Percentiles rank a stretch among this genome's conserved stretches.
These are phyloP conservation scores for Globisporangium lucens DNA, from an alignment of 352 stramenopile genomes.

Conservation along the genomic window DNA sequence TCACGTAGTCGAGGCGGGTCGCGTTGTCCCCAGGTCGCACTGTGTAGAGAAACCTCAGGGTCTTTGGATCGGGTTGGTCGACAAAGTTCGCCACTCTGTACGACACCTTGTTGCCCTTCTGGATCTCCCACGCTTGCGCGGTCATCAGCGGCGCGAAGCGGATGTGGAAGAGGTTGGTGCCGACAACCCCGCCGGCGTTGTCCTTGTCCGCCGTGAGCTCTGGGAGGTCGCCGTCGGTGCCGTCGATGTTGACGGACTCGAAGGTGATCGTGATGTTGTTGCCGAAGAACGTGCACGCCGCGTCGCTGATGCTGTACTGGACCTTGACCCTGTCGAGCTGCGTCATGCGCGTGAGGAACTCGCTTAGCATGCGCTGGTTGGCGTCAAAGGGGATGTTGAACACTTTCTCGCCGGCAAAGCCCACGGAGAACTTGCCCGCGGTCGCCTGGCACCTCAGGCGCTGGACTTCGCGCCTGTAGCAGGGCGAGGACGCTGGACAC, in stretches of 20 bases:
- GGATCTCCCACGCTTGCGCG: slow-evolving; percentile 56
- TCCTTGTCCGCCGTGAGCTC: slow-evolving; percentile 47
- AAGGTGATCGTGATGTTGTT: slow-evolving; percentile 82
- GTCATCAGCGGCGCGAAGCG: slow-evolving; percentile 42
- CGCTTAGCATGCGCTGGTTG: slow-evolving; percentile 34
- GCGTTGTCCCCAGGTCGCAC: slow-evolving; percentile 59
- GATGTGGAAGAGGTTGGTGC: slow-evolving; percentile 38
- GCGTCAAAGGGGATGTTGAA: slow-evolving; percentile 70
- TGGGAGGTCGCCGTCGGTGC: slow-evolving; percentile 60
- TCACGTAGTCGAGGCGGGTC: slow-evolving; percentile 60
- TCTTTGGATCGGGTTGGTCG: slow-evolving; percentile 25
- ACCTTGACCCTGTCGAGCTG: slow-evolving; percentile 55
- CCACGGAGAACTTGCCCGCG: slow-evolving; percentile 57
- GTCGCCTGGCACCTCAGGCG: slow-evolving; percentile 57
- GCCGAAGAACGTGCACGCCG: slow-evolving; percentile 70
- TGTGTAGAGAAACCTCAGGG: slow-evolving; percentile 63
- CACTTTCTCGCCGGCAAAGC: slow-evolving; percentile 49
- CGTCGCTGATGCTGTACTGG: slow-evolving; percentile 55
- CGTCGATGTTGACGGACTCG: slow-evolving; percentile 68
- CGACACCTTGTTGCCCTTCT: slow-evolving; percentile 39
- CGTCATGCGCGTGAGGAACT: slow-evolving; percentile 61
- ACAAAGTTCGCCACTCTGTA: slow-evolving; percentile 43
- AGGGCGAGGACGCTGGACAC: slow-evolving; percentile 37
- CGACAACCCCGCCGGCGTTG: slow-evolving; percentile 51
- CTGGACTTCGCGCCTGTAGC: slow-evolving; percentile 60